Conservation (phyloP, 2,329 filamentous ascomycete genomes). For the Ascochyta koolunga region DNA sequence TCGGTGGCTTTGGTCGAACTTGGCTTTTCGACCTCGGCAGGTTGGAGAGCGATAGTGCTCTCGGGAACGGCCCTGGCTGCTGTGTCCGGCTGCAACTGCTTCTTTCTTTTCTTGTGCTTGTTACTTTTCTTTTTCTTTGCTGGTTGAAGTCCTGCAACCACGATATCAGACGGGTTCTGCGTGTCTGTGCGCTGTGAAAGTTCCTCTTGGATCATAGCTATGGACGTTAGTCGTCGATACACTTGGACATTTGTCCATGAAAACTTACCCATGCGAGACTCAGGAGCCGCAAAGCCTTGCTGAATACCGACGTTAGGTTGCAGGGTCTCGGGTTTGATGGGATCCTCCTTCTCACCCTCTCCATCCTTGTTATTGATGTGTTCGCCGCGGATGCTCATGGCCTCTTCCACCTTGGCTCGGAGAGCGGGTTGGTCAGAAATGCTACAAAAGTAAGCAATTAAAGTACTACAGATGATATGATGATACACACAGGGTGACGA, state of each 20-base stretch:
- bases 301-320: neutral
- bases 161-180: neutral
- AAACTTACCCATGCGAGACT: neutral
- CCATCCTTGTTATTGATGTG: constrained; percentile 81
- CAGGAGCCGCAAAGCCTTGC: neutral
- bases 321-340: neutral
- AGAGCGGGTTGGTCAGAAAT: constrained; percentile 89
- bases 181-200: neutral
- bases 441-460: constrained; percentile 56
- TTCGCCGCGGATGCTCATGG: constrained; percentile 95
- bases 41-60: too few relatives aligned
- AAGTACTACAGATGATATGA: neutral
- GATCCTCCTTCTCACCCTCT: constrained; percentile 44
- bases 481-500: constrained; percentile 87
- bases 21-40: neutral
- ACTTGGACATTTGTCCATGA: too few relatives aligned
- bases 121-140: constrained; percentile 12
- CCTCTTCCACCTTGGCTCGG: constrained; percentile 95
- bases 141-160: neutral
- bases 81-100: neutral
- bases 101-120: constrained; percentile 11
- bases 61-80: neutral
- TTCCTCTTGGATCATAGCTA: neutral
- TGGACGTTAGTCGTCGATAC: neutral
- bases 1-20: neutral